Conservation (phyloP, 1,139 yeast genomes). For the Debaryomyces subglobosus region DNA sequence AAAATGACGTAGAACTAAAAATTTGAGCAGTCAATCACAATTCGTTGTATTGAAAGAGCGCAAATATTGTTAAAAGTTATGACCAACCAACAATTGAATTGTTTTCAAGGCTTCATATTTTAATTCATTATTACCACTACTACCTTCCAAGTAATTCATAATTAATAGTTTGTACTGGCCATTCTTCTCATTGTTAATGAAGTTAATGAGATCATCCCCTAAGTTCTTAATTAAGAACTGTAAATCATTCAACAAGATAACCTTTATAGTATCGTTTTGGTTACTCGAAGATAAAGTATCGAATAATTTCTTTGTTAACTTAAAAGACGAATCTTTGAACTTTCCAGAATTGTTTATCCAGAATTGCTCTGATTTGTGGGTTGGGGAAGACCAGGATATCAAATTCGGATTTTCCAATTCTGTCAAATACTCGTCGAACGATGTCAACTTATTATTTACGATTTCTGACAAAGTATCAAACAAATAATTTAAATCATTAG, state of each 20-base stretch:
- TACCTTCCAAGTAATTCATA: conserved; percentile 79
- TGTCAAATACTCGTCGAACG: conserved; percentile 88
- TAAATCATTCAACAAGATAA: conserved; percentile 58
- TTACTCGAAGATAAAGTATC: conserved; percentile 34
- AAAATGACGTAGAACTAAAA: background rate
- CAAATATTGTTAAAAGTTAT: conserved; percentile 30
- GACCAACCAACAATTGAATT: conserved; percentile 88
- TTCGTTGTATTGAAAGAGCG: background rate
- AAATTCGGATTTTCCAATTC: conserved; percentile 80
- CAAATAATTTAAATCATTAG: conserved; percentile 66
- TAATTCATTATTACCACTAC: conserved; percentile 75
- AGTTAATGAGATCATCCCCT: conserved; percentile 67
- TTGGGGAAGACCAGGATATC: conserved; percentile 85
- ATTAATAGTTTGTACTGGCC: conserved; percentile 66
- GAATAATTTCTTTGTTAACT: conserved; percentile 59
- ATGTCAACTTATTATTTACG: conserved; percentile 72
- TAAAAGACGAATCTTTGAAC: conserved; percentile 80
- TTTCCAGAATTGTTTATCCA: conserved; percentile 82
- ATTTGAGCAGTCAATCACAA: background rate
- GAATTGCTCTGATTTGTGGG: conserved; percentile 84
- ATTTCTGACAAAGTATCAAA: conserved; percentile 66
- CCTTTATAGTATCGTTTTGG: conserved; percentile 29
- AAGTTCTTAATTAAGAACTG: conserved; percentile 46
- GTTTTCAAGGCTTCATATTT: conserved; percentile 95
- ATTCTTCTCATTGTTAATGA: conserved; percentile 65